These are phyloP conservation scores for Microglena sp. DNA, from an alignment of 139 green algal species.

Conservation along the genomic window DNA sequence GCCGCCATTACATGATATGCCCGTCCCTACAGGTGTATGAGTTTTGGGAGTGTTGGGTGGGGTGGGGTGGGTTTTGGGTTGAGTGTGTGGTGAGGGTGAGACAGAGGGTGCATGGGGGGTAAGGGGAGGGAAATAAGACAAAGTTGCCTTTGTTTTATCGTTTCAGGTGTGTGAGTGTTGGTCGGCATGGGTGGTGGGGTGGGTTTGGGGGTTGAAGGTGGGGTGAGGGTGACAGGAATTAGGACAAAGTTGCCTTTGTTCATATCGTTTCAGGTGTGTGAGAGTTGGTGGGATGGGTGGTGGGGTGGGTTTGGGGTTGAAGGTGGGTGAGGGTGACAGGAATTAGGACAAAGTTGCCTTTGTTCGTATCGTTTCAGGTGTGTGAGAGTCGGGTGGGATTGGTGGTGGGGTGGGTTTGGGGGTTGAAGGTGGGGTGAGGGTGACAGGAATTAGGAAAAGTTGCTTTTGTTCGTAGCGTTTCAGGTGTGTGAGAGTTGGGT, in stretches of 20 bases:
- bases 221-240: too few relatives aligned
- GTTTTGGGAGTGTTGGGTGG: too few relatives aligned
- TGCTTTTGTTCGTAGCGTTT: background rate
- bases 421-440: background rate
- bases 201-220: background rate
- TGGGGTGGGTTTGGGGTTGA: conserved; percentile 67
- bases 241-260: too few relatives aligned
- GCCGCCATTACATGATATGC: too few relatives aligned
- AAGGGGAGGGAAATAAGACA: conserved; percentile 70
- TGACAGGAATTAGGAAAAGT: background rate
- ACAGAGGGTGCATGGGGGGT: conserved; percentile 59
- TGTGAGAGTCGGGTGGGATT: background rate
- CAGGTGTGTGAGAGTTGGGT: background rate
- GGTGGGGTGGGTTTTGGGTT: too few relatives aligned
- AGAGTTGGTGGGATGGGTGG: background rate
- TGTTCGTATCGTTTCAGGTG: conserved; percentile 16
- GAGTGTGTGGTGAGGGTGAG: too few relatives aligned
- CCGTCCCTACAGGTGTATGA: background rate
- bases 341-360: conserved; percentile 62
- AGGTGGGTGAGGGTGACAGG: conserved; percentile 70
- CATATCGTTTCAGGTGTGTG: background rate
- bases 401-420: background rate
- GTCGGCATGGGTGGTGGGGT: background rate
- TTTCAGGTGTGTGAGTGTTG: conserved; percentile 1
- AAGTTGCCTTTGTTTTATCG: conserved; percentile 37